phyloP scores from a whole-genome alignment of 2,329 filamentous ascomycete species.

The Neofusicoccum ribis region DNA sequence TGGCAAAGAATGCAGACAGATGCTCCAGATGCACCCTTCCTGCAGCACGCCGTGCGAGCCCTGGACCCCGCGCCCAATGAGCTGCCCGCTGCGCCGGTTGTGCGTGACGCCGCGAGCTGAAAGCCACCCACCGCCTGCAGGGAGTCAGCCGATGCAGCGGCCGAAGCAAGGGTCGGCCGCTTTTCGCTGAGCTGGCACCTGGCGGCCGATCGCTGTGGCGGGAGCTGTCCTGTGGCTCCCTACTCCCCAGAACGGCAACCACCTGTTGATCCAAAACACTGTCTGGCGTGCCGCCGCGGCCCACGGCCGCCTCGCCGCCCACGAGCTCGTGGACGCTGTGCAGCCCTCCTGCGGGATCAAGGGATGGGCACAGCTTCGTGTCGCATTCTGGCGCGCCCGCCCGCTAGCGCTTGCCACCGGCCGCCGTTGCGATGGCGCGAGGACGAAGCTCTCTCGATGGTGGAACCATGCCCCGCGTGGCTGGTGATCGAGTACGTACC shows the following conservation, averaged over 20 bases:
- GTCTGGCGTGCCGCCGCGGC: background rate
- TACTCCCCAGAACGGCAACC: background rate
- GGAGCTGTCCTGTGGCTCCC: constrained; percentile 12
- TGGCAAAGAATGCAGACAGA: background rate
- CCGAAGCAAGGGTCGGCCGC: constrained; percentile 7
- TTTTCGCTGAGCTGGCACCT: constrained; percentile 4
- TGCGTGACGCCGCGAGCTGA: constrained; percentile 3
- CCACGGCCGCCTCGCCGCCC: background rate
- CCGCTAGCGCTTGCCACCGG: constrained; percentile 1
- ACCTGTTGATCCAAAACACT: background rate
- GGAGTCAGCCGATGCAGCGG: constrained; percentile 7
- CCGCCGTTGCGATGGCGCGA: background rate
- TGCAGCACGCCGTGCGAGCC: background rate
- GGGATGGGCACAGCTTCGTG: background rate
- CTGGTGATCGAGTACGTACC: background rate
- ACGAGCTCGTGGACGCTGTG: background rate
- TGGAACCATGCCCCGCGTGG: background rate
- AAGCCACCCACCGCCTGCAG: constrained; percentile 2
- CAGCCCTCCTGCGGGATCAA: no score
- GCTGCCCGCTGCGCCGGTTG: no score
- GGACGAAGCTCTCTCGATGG: background rate
- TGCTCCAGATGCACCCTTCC: background rate
- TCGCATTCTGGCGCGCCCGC: background rate
- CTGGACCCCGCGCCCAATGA: background rate
- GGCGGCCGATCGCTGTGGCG: constrained; percentile 15